phyloP scores from a whole-genome alignment of 169 alveolate species.

The Eimeria necatrix region DNA sequence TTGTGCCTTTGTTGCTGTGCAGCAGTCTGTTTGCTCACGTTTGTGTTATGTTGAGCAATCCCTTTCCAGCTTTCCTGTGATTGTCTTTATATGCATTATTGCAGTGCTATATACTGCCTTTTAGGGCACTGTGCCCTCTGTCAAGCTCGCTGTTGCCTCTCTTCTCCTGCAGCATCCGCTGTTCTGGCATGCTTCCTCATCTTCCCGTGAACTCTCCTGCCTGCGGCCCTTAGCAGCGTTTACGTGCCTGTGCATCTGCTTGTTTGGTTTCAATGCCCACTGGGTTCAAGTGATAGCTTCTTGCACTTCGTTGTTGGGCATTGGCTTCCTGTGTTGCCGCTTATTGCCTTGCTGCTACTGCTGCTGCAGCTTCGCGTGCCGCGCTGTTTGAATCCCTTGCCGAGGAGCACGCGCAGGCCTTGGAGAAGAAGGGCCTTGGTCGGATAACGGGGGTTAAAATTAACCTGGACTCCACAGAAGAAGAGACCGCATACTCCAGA shows the following conservation, averaged over 20 bases:
- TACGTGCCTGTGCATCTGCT: too few species aligned
- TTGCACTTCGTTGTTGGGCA: background rate
- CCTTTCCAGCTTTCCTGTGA: too few species aligned
- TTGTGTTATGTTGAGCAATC: background rate
- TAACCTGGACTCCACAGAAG: conserved; percentile 7
- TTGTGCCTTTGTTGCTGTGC: background rate
- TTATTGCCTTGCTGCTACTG: background rate
- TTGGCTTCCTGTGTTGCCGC: background rate
- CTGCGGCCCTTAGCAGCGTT: too few species aligned
- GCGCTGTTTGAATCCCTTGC: conserved; percentile 47
- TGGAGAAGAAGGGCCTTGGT: conserved; percentile 72
- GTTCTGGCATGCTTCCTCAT: too few species aligned
- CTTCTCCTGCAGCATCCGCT: too few species aligned
- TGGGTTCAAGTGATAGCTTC: too few species aligned
- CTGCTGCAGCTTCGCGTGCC: conserved; percentile 20
- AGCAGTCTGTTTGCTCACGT: background rate
- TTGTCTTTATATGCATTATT: too few species aligned
- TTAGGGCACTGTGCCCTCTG: too few species aligned
- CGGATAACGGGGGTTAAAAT: conserved; percentile 72
- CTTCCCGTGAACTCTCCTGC: too few species aligned
- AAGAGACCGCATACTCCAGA: conserved; percentile 47
- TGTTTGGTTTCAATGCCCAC: too few species aligned
- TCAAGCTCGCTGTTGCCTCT: too few species aligned
- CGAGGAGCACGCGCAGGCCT: conserved; percentile 59
- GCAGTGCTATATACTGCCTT: too few species aligned